Evolutionary conservation across 1,284 basidiomycete genomes (phyloP), one percentile per base, ranked within the genome.

Genomic region (Apiotrichum montevideense): DNA sequence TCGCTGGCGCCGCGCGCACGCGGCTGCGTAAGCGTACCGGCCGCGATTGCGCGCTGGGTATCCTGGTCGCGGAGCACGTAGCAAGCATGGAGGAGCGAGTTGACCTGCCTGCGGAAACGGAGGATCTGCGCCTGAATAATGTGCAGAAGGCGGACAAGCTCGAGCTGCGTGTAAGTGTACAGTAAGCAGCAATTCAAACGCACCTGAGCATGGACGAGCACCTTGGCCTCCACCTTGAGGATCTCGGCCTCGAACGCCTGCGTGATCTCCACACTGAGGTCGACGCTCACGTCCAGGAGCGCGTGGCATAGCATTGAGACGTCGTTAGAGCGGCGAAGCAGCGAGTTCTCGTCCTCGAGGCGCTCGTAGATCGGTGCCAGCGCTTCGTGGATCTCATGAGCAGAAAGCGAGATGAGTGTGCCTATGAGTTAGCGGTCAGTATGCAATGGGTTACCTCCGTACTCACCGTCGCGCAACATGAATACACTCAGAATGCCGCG

Each of bases 241-340:
- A 77, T 75, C 58, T 76, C 72, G 21, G 65, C 62, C 59, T 77
- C 74, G 60, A 77, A 77, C 3, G 73, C 70, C 66, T 75, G 72
- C 2, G 68, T 63, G 39, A 77, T 69, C 67, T 73, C 71, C 15
- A 75, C 64, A 9, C 68, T 65, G 49, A 73, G 56, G 64, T 73
- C 74, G 52, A 69, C 75, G 14, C 67, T 65, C 29, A 72, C 67
- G 56, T 77, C 76, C 40, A 77, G 56, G 2, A 77, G 59, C 6
- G 73, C 76, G 51, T 77, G 66, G n/a, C 69, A 66, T 8, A 77
- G 65, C 76, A 77, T 76, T 53, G 73, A 74, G 33, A 70, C 69
- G 63, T 77, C 76, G 11, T 68, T 72, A 3, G 70, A 71, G 35
- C 72, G 57, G 41, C 76, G 63, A 6, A 77, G 60, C 35, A 77